Percentiles rank a stretch among this genome's conserved stretches.
Conservation (phyloP, 2,329 filamentous ascomycete genomes). For the Talaromyces amestolkiae region DNA sequence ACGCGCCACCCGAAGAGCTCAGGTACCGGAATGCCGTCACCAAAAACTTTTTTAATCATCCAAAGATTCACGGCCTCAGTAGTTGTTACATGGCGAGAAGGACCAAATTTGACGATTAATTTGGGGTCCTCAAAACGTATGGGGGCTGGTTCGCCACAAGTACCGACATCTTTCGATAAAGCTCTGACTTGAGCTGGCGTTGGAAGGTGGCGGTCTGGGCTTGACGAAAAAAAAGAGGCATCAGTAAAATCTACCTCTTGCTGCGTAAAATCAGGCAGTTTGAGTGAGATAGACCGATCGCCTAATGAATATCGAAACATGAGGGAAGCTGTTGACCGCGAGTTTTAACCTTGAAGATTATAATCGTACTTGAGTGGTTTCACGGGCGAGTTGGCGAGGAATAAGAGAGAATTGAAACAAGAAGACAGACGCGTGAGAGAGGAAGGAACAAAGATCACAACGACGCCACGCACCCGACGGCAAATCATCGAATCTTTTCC, state of each 20-base stretch:
- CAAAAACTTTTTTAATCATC: not conserved
- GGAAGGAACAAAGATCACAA: too few species aligned
- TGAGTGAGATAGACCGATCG: not conserved
- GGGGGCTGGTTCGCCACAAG: not conserved
- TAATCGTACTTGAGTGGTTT: not conserved
- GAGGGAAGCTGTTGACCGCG: not conserved
- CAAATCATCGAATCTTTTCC: not conserved
- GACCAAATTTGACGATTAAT: conserved; percentile 5
- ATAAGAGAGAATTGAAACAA: not conserved
- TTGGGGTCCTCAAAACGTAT: not conserved
- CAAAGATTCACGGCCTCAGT: not conserved
- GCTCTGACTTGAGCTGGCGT: not conserved
- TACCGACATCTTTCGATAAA: not conserved
- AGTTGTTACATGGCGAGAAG: not conserved
- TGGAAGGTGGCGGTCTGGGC: not conserved
- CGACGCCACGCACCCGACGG: too few species aligned
- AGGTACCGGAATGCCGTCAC: not conserved
- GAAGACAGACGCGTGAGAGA: not conserved
- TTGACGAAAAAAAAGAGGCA: not conserved
- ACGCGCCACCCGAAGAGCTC: not conserved
- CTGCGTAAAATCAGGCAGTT: not conserved
- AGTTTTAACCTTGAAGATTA: not conserved
- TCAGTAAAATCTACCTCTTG: not conserved
- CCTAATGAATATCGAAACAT: not conserved
- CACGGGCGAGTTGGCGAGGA: not conserved